These are phyloP conservation scores for Vanderwaltozyma tropicalis DNA, from an alignment of 805 yeast species.

Conservation along the genomic window DNA sequence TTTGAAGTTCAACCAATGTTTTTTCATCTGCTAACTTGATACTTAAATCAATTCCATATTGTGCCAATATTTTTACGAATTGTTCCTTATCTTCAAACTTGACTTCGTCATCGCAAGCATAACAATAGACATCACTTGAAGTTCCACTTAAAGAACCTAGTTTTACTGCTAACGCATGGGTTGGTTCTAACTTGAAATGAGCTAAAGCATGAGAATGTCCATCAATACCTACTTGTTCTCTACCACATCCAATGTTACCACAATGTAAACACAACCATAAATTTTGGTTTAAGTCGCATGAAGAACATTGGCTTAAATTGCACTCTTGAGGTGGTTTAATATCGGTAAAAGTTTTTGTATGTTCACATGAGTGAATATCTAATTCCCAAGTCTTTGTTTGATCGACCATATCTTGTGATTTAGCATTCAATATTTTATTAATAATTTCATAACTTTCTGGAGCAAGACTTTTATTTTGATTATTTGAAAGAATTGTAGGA, in stretches of 20 bases:
- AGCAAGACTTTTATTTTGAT: constrained; percentile 3
- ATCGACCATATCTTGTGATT: constrained; percentile 28
- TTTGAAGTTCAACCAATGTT: constrained; percentile 75
- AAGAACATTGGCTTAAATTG: constrained; percentile 35
- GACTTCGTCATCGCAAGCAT: constrained; percentile 80
- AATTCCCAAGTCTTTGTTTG: constrained; percentile 89
- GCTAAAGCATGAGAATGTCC: constrained; percentile 85
- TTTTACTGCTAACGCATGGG: constrained; percentile 80
- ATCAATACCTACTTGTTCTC: constrained; percentile 87
- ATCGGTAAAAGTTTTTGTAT: constrained; percentile 41
- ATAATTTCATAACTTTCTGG: constrained; percentile 8
- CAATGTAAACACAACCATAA: constrained; percentile 89
- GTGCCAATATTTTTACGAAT: constrained; percentile 31
- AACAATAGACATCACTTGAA: constrained; percentile 76
- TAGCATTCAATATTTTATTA: constrained; percentile 17
- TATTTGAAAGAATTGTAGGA: not conserved
- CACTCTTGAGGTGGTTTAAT: constrained; percentile 17
- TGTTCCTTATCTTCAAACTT: constrained; percentile 36
- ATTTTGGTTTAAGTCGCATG: constrained; percentile 62
- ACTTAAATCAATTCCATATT: constrained; percentile 58
- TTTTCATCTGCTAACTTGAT: constrained; percentile 67
- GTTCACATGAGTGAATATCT: constrained; percentile 72
- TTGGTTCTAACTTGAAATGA: constrained; percentile 45
- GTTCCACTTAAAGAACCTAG: constrained; percentile 77
- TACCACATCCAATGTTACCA: constrained; percentile 90